Conservation (phyloP, 208 protist species). For the Acanthamoeba healyi region DNA sequence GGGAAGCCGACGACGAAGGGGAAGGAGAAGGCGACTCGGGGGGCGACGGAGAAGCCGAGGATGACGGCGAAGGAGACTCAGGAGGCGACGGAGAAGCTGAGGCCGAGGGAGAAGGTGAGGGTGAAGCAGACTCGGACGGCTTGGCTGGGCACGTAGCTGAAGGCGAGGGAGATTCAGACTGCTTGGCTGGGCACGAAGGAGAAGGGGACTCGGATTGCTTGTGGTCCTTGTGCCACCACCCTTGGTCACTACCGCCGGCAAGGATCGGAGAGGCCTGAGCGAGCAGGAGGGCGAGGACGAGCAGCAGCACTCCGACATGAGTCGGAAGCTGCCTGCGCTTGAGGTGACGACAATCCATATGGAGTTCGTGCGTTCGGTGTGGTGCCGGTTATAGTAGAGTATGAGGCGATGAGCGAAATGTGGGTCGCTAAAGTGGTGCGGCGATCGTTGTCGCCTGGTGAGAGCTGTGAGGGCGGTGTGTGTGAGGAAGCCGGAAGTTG, state of each 20-base stretch:
- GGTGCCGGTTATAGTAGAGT: no score
- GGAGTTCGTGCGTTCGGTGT: no score
- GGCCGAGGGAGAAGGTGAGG: neutral
- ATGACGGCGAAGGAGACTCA: neutral
- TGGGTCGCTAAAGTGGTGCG: no score
- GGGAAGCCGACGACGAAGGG: neutral
- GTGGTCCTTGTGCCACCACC: neutral
- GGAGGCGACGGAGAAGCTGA: neutral
- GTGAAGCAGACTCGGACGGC: neutral
- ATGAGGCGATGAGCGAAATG: no score
- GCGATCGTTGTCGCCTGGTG: no score
- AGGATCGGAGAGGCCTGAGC: neutral
- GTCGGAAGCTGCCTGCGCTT: neutral
- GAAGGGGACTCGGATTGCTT: neutral
- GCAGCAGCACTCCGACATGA: neutral
- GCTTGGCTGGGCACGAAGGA: neutral
- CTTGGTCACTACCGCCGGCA: neutral
- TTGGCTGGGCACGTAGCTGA: neutral
- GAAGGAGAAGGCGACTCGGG: neutral
- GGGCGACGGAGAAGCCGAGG: neutral
- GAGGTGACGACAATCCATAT: neutral
- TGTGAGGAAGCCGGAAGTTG: neutral
- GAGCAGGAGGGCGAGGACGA: neutral
- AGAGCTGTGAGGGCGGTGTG: no score
- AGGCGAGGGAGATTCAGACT: neutral